Percentiles rank a stretch among this genome's conserved stretches.
Evolutionary conservation across 2,329 filamentous ascomycete species (phyloP).

Genomic region (Aureobasidium sp.): DNA sequence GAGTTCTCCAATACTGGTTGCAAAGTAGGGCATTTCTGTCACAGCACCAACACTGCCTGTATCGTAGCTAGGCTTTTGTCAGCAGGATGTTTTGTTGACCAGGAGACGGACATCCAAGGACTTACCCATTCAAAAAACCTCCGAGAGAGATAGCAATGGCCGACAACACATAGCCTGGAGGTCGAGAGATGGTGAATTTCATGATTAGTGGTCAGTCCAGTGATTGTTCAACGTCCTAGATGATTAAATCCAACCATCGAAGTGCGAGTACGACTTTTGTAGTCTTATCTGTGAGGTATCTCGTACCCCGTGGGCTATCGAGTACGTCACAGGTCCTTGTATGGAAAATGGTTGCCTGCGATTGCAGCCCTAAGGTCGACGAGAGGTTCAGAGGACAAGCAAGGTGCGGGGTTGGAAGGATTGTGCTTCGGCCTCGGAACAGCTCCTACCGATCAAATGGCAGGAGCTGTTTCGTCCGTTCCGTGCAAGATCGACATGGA

Average conservation of each 20-base stretch:
- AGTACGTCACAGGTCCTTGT: not conserved
- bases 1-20: conserved; percentile 42
- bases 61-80: conserved; percentile 28
- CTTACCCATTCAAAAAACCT: conserved; percentile 21
- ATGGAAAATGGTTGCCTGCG: not conserved
- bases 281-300: not conserved
- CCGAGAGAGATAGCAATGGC: conserved; percentile 19
- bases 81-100: not conserved
- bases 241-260: not conserved
- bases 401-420: not conserved
- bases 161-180: conserved; percentile 20
- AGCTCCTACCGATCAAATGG: not conserved
- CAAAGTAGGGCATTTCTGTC: conserved; percentile 51
- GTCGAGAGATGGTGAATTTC: not conserved
- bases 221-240: not conserved
- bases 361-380: not conserved
- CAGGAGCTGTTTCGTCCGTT: not conserved
- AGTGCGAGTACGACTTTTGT: not conserved
- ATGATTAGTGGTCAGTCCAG: not conserved
- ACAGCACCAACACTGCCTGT: conserved; percentile 55
- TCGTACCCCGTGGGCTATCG: not conserved
- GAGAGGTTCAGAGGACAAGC: not conserved
- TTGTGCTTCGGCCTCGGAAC: not conserved
- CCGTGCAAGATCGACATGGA: not conserved
- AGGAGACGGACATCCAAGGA: not conserved